These are phyloP conservation scores for Tulasnella sp. DNA, from an alignment of 768 basidiomycete genomes.

Conservation along the genomic window DNA sequence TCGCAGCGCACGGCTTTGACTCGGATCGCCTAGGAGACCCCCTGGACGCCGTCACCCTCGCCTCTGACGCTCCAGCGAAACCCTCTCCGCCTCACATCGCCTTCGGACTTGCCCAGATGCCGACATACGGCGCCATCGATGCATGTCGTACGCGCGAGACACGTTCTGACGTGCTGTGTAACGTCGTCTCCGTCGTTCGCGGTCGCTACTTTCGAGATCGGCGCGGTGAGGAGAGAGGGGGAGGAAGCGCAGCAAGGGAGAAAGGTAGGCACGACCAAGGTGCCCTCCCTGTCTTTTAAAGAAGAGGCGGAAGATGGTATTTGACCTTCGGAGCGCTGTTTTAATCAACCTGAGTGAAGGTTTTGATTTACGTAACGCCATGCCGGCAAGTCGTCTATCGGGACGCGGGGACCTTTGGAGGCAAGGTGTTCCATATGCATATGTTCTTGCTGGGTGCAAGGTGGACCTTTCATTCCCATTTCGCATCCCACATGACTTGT, in stretches of 20 bases:
- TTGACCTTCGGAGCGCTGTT: background rate
- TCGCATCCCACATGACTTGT: too few relatives aligned
- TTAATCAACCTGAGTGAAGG: background rate
- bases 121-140: background rate
- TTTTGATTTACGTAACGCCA: constrained; percentile 1
- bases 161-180: background rate
- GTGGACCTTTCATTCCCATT: too few relatives aligned
- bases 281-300: background rate
- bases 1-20: background rate
- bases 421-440: too few relatives aligned
- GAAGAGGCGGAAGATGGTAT: background rate
- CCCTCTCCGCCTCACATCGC: background rate
- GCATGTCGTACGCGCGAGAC: background rate
- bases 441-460: too few relatives aligned
- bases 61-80: background rate
- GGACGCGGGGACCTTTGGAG: background rate
- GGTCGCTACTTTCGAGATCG: background rate
- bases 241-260: background rate
- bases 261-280: background rate
- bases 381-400: background rate
- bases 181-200: background rate
- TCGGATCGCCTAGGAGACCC: background rate
- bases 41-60: background rate
- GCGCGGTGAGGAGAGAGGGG: background rate
- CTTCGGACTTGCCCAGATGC: background rate